phyloP scores from a whole-genome alignment of 345 rosid genomes.

The Trapa incisa region DNA sequence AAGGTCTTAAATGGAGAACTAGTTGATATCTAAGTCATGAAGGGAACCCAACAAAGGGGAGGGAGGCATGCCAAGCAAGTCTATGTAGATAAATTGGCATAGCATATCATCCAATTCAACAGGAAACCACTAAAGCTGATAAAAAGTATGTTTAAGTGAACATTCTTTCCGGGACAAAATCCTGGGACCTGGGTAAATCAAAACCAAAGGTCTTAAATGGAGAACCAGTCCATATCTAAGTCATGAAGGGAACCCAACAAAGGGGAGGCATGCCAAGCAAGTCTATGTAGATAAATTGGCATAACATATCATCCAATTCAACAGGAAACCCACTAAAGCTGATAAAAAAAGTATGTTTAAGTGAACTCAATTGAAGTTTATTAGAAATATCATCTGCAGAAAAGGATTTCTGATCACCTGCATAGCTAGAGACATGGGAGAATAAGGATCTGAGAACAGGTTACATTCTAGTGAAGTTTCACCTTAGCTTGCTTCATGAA shows the following conservation, averaged over 20 bases:
- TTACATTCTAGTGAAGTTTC: not conserved
- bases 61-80: not conserved
- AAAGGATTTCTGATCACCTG: not conserved
- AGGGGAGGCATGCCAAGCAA: not conserved
- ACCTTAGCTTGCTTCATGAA: conserved; percentile 74
- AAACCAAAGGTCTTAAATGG: not conserved
- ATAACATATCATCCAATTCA: not conserved
- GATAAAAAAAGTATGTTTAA: not conserved
- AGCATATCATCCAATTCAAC: not conserved
- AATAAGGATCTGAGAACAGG: not conserved
- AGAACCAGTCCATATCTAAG: not conserved
- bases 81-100: not conserved
- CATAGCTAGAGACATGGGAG: not conserved
- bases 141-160: conserved; percentile 12
- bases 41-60: not conserved
- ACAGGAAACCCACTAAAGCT: not conserved
- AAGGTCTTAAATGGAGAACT: not conserved
- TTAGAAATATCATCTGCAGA: no score
- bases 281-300: not conserved
- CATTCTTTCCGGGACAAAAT: conserved; percentile 65
- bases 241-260: not conserved
- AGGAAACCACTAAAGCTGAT: not conserved
- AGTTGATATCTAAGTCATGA: not conserved
- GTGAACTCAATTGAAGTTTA: not conserved
- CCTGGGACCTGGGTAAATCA: conserved; percentile 53